Conservation (phyloP, 2,329 filamentous ascomycete species). For the Apiospora marii region DNA sequence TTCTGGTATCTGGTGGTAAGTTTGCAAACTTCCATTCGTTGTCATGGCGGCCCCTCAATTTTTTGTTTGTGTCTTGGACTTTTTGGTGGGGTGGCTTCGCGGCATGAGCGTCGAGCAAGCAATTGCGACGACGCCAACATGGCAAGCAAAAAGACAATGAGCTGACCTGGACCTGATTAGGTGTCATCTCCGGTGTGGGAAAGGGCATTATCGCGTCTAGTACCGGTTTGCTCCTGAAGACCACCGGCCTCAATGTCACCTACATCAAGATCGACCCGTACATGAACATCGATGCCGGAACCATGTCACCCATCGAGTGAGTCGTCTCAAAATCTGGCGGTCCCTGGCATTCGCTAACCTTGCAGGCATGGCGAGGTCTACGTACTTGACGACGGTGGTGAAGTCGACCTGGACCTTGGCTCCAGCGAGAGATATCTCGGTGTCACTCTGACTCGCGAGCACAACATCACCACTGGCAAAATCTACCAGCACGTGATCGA, state of each 20-base stretch:
- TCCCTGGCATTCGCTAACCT: neutral
- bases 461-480: slow-evolving; percentile 98
- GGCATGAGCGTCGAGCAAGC: neutral
- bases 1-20: slow-evolving; percentile 27
- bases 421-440: slow-evolving; percentile 74
- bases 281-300: slow-evolving; percentile 77
- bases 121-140: neutral
- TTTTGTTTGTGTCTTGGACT: neutral
- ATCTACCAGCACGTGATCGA: slow-evolving; percentile 90
- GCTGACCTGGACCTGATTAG: slow-evolving; percentile 27
- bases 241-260: slow-evolving; percentile 75
- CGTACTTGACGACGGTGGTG: slow-evolving; percentile 82
- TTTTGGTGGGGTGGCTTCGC: neutral
- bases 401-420: slow-evolving; percentile 62
- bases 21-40: neutral
- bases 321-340: slow-evolving; percentile 24
- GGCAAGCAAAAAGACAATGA: neutral
- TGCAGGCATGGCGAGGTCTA: slow-evolving; percentile 85
- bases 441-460: slow-evolving; percentile 81
- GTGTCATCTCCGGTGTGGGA: slow-evolving; percentile 56
- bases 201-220: slow-evolving; percentile 73
- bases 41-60: neutral
- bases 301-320: slow-evolving; percentile 51
- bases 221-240: slow-evolving; percentile 80
- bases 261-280: slow-evolving; percentile 67